Evolutionary conservation across 257 asterid genomes (phyloP), one percentile per base, ranked within the genome.

Genomic region (Sherardia arvensis): DNA sequence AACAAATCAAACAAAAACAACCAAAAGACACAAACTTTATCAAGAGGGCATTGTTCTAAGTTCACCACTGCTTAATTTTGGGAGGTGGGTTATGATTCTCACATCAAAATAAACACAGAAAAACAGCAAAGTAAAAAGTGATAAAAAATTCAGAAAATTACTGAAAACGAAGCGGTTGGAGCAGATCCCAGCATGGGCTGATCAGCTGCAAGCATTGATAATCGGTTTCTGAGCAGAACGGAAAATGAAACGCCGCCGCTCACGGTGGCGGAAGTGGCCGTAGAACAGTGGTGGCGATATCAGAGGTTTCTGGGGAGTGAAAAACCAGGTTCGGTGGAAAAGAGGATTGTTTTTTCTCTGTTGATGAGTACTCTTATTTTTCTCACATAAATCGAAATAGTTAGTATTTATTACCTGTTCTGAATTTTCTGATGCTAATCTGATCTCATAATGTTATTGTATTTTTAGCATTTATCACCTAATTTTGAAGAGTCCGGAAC

Each of bases 131-230:
- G 17, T 38, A 15, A 21, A 2, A 54, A 40, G 7, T 1, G 10
- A 30, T 20, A 32, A 27, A 7, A 22, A 38, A 53, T 26, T 11
- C 40, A 29, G 59, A 10, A 48, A 53, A 29, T 63, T 54, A 55
- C 65, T 15, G 4, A 40, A 14, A 55, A 18, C 1, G 15, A 15
- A 55, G n/a, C 20, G 59, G 27, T 2, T n/a, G 43, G 33, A n/a
- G 32, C 38, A 21, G 74, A 70, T 70, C 74, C 66, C 61, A 43
- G 36, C 22, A 40, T 17, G 21, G 26, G 65, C 33, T 69, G 59
- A 62, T 70, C 53, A 63, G 61, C 66, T 45, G 40, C 63, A 61
- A 18, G 32, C 23, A 29, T 18, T 6, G 32, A 63, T 25, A 17
- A 5, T 33, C 14, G 38, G 14, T 27, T 22, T 49, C 12, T 53